Evolutionary conservation across 805 yeast species (phyloP).

Genomic region (Teunomyces lycoperdinae): DNA sequence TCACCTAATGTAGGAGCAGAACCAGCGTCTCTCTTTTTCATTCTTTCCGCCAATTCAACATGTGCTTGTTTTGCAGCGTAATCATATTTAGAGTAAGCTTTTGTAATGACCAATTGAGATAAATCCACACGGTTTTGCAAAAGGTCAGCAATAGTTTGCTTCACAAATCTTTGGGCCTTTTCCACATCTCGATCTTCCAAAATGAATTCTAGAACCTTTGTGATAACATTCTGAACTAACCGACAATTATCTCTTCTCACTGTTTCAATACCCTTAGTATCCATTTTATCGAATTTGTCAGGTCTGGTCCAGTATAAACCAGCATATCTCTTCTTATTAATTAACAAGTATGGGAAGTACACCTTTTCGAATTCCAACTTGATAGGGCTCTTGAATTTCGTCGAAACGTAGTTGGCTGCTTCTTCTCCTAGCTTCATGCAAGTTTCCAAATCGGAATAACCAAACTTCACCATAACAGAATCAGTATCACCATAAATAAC

Average conservation of each 20-base stretch:
- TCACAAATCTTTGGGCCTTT: conserved; percentile 82
- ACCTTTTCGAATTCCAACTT: conserved; percentile 96
- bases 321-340: conserved; percentile 95
- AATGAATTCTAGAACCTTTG: conserved; percentile 80
- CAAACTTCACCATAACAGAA: conserved; percentile 98
- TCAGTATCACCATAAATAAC: conserved; percentile 99
- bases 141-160: conserved; percentile 82
- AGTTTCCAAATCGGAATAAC: conserved; percentile 70
- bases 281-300: conserved; percentile 93
- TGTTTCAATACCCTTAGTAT: conserved; percentile 96
- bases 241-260: conserved; percentile 98
- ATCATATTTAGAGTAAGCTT: conserved; percentile 83
- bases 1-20: conserved; percentile 97
- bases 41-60: conserved; percentile 91
- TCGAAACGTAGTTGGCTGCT: conserved; percentile 87
- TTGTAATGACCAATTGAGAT: conserved; percentile 90
- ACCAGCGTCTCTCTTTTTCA: conserved; percentile 95
- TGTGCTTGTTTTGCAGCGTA: conserved; percentile 97
- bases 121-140: conserved; percentile 89
- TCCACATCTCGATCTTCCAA: conserved; percentile 83
- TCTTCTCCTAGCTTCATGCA: conserved; percentile 93
- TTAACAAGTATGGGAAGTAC: conserved; percentile 88
- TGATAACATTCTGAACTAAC: conserved; percentile 90
- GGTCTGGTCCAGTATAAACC: conserved; percentile 95
- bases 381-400: conserved; percentile 78